A percentile compares a stretch with the other conserved stretches of the same genome.
Conservation (phyloP, 768 basidiomycete genomes). For the Tulasnella sp. region DNA sequence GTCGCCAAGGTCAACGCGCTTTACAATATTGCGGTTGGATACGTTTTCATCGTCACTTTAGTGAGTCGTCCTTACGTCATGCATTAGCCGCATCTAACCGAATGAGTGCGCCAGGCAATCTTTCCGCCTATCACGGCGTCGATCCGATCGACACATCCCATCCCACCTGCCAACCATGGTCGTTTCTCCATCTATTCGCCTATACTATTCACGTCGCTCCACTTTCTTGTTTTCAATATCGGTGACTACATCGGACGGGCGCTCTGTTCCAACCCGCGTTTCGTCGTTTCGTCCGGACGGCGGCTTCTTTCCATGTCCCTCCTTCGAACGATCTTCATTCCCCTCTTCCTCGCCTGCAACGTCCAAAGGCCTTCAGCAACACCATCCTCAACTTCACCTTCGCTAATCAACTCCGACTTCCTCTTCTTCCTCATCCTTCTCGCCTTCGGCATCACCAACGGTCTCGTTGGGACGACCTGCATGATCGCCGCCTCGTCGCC, state of each 20-base stretch:
- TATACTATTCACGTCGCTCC: conserved; percentile 66
- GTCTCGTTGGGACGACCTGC: conserved; percentile 63
- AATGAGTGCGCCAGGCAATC: conserved; percentile 49
- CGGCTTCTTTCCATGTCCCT: conserved; percentile 53
- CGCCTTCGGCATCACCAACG: conserved; percentile 66
- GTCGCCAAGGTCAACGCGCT: conserved; percentile 40
- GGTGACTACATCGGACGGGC: conserved; percentile 65
- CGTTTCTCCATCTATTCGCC: conserved; percentile 39
- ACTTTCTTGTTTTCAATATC: conserved; percentile 64
- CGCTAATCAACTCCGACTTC: conserved; percentile 64
- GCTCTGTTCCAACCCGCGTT: conserved; percentile 48
- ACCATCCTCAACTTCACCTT: conserved; percentile 20
- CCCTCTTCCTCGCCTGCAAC: conserved; percentile 83
- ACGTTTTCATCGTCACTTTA: conserved; percentile 68
- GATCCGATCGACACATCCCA: conserved; percentile 46
- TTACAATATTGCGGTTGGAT: conserved; percentile 63
- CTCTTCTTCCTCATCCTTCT: conserved; percentile 65
- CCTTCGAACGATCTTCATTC: conserved; percentile 69
- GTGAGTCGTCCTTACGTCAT: conserved; percentile 33
- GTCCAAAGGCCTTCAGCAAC: conserved; percentile 36
- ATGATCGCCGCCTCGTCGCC: conserved; percentile 78
- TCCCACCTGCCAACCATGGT: conserved; percentile 22
- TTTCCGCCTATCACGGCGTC: conserved; percentile 80
- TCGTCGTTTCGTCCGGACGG: conserved; percentile 58
- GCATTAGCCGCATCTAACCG: background rate